These are phyloP conservation scores for Echinosophora koreensis DNA, from an alignment of 306 rosid species.

Conservation along the genomic window DNA sequence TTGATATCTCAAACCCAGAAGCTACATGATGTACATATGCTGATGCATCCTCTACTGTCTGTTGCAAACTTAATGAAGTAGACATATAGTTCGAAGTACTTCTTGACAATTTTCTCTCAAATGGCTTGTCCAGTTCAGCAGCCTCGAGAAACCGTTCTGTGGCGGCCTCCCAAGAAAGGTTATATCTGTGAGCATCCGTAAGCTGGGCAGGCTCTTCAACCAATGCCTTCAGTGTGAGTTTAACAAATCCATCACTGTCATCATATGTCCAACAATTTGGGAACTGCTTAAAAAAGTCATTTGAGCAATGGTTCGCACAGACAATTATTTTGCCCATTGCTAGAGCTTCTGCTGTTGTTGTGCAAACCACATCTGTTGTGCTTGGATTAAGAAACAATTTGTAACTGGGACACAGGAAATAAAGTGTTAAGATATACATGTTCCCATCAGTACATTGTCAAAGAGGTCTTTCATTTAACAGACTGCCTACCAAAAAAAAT, in stretches of 20 bases:
- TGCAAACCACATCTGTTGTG: constrained; percentile 96
- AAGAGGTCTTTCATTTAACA: constrained; percentile 8
- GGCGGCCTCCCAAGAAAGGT: constrained; percentile 93
- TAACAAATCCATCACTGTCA: constrained; percentile 62
- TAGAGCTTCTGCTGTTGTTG: constrained; percentile 97
- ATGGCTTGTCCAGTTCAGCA: constrained; percentile 60
- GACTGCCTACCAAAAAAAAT: neutral
- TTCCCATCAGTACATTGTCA: constrained; percentile 31
- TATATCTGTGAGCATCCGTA: constrained; percentile 68
- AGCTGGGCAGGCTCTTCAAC: constrained; percentile 70
- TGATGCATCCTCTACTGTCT: constrained; percentile 67
- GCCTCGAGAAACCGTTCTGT: constrained; percentile 79
- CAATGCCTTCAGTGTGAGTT: constrained; percentile 66
- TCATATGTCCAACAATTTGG: constrained; percentile 80
- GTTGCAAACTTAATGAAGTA: constrained; percentile 53
- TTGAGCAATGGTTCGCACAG: constrained; percentile 90
- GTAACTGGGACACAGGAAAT: constrained; percentile 63
- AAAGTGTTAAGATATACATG: constrained; percentile 29
- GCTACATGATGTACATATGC: constrained; percentile 74
- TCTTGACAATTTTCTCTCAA: constrained; percentile 42
- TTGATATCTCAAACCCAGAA: constrained; percentile 80
- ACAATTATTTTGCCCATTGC: constrained; percentile 93
- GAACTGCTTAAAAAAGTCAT: constrained; percentile 96
- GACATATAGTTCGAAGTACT: constrained; percentile 62
- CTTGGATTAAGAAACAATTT: constrained; percentile 95